A percentile compares a stretch with the other conserved stretches of the same genome.
Evolutionary conservation across 495 filamentous ascomycete genomes (phyloP).

Genomic region (Xylona heveae): DNA sequence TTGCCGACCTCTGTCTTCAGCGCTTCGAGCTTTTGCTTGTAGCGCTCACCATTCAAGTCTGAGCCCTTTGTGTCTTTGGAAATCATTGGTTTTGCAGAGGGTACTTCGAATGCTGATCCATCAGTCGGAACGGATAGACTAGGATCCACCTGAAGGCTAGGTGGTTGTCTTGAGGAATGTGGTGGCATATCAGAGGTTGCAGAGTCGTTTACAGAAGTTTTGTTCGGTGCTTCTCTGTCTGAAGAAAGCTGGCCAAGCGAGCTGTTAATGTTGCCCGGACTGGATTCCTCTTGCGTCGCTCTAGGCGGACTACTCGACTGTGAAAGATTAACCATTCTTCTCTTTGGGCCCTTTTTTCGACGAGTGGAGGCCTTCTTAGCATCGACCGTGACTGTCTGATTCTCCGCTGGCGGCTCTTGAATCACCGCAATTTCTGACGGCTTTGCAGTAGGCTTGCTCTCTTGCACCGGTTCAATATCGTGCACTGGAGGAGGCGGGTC

Average conservation of each 20-base stretch:
- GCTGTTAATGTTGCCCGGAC: no score
- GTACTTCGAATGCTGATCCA: neutral
- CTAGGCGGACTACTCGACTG: no score
- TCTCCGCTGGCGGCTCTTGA: constrained; percentile 25
- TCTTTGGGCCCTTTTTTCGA: constrained; percentile 33
- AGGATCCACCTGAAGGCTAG: no score
- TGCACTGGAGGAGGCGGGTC: constrained; percentile 35
- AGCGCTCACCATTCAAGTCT: constrained; percentile 53
- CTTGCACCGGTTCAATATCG: constrained; percentile 32
- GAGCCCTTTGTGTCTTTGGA: constrained; percentile 30
- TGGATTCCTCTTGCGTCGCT: no score
- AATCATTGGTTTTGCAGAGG: neutral
- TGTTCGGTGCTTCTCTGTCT: no score
- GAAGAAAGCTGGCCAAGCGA: no score
- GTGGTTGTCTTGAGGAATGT: no score
- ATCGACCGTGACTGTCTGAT: constrained; percentile 25
- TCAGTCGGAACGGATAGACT: neutral
- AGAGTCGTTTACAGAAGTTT: no score
- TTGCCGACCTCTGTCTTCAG: constrained; percentile 65
- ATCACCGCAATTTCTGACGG: constrained; percentile 28
- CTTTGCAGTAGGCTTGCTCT: constrained; percentile 29
- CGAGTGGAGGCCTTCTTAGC: constrained; percentile 20
- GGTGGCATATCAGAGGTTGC: no score
- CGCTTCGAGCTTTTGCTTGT: constrained; percentile 66
- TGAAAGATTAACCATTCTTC: constrained; percentile 69